phyloP scores from a whole-genome alignment of 116 monocot genomes.

The Cymodocea nodosa region DNA sequence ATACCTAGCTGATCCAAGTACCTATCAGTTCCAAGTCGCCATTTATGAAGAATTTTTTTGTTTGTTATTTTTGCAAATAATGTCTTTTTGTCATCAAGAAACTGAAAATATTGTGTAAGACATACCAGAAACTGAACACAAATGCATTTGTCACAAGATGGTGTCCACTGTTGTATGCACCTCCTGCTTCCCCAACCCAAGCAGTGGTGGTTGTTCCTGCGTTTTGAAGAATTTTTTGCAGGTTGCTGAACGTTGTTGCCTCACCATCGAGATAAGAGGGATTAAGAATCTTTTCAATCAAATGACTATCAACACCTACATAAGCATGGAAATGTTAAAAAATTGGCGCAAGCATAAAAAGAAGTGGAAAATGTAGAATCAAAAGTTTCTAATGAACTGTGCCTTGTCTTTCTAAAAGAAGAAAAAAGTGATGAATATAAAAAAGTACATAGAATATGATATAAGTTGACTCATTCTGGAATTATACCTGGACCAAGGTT shows the following conservation, averaged over 20 bases:
- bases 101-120: not conserved
- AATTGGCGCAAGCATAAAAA: not conserved
- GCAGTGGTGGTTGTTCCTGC: slow-evolving; percentile 40
- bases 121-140: slow-evolving; percentile 86
- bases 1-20: slow-evolving; percentile 91
- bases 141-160: slow-evolving; percentile 75
- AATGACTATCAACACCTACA: slow-evolving; percentile 55
- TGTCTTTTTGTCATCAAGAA: not conserved
- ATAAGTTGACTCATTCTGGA: not conserved
- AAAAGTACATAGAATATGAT: not conserved
- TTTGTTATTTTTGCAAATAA: too few relatives aligned
- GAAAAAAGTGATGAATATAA: not conserved
- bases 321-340: too few relatives aligned
- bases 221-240: slow-evolving; percentile 33
- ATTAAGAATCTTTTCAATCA: slow-evolving; percentile 69
- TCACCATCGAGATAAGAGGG: slow-evolving; percentile 61
- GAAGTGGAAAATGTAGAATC: too few relatives aligned
- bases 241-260: slow-evolving; percentile 37
- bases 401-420: too few relatives aligned
- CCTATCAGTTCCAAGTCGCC: slow-evolving; percentile 17
- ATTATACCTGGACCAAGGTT: slow-evolving; percentile 80
- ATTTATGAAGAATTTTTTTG: too few relatives aligned
- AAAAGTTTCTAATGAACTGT: too few relatives aligned
- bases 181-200: slow-evolving; percentile 95
- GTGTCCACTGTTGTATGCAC: slow-evolving; percentile 88